Base-by-base conservation (phyloP, 345 rosid species). In the Populus alba region DNA sequence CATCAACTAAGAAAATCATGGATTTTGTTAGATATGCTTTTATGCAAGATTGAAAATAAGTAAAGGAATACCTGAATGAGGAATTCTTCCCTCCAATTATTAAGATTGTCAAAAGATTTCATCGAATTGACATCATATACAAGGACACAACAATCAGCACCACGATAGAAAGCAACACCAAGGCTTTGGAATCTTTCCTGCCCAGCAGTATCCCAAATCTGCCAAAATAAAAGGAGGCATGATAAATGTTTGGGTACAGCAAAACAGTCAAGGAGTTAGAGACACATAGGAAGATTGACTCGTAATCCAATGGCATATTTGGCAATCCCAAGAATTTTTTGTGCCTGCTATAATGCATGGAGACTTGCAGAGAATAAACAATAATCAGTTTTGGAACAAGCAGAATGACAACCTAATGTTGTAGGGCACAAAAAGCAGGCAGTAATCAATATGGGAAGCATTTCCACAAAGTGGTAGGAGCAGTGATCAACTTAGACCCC, bases 121-220 rank as follows among this genome's bases (percentile, higher is more conserved):
- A 89, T 87, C 38, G 90, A 91, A 80, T 93, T 93, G 37, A 93
- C 97, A 88, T 93, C 96, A 71, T 93, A 77, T 25, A 91, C 96
- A 71, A 93, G 97, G 78, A 93, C 97, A 80, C 97, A 93, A 69
- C 97, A 91, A 79, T 93, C 97, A 2, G 97, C 97, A 23, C 97
- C 96, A 67, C 97, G 82, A 77, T 93, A 93, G 74, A 93, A 93
- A 7, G 97, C 96, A 16, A 93, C 97, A 63, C 94, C 97, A 9
- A 93, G 91, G 75, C 97, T 93, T 73, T 93, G 98, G 72, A 93
- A 93, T 69, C 98, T 87, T 74, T 93, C 98, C 85, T 93, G 98
- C 18, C 98, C 96, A 10, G 98, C 94, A 27, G 98, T 93, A 82
- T 93, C 98, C 98, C 98, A 93, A 79, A 93, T 90, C 97, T 94